Evolutionary conservation across 78 protist genomes (phyloP), one percentile per base, ranked within the genome.

Genomic region (Goniomonas avonlea): DNA sequence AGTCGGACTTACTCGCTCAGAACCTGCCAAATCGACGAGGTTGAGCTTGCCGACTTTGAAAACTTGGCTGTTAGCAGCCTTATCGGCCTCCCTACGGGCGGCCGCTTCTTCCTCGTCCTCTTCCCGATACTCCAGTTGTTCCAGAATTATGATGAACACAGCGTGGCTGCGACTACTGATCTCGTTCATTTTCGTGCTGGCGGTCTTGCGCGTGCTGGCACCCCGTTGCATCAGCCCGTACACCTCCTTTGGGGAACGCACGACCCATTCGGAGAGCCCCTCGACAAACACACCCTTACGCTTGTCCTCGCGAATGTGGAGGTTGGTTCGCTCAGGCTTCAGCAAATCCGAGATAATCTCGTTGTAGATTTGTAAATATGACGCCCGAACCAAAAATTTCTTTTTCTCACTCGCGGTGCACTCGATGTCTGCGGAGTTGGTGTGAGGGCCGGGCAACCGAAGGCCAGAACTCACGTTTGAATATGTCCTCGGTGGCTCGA

Each of bases 1-100:
- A 23, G 17, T 25, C 50, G 50, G n/a, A n/a, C n/a, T 31, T 23
- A 83, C 79, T 35, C 88, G 85, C 77, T 88, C 87, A 21, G 86
- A 81, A 4, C 94, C 94, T 7, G 94, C 94, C 39, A 91, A 71
- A 66, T 91, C 94, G 29, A 91, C 94, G 35, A 91, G 75, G 65
- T 89, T 89, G 40, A 92, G 83, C 84, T 92, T 89, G 47, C 91
- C 90, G 25, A 85, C 82, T n/a, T 29, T 25, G 60, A 81, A 45
- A 13, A 21, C 38, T 59, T 15, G 29, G 58, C 3, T 3, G 9
- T 11, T 20, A 7, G 35, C 18, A 29, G 31, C 31, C 65, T 58
- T 5, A 5, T 15, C 31, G 65, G 21, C 60, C 15, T 9, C 60
- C 40, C 31, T 69, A 41, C 71, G 7, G 31, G 66, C 66, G 39